Percentiles rank a stretch among this genome's conserved stretches.
Conservation (phyloP, 148 eudicot species). For the Drosera capensis region DNA sequence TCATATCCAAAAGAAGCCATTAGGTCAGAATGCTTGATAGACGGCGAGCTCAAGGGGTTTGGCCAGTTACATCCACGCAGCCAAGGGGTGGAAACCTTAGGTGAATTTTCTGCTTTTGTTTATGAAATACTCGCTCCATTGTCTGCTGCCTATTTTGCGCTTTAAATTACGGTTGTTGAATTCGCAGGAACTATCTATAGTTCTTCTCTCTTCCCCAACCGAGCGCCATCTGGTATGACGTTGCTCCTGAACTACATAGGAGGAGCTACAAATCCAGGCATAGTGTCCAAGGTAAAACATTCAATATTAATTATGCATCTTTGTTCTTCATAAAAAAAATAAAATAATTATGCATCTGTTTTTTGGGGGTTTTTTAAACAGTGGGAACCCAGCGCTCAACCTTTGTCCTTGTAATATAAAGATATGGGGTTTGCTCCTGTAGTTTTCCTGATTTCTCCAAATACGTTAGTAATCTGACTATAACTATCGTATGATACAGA, state of each 20-base stretch:
- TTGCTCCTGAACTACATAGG: constrained; percentile 75
- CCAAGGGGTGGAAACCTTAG: constrained; percentile 83
- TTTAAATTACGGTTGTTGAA: constrained; percentile 1
- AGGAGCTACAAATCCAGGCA: constrained; percentile 69
- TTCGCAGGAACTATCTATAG: constrained; percentile 72
- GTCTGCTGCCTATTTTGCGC: neutral
- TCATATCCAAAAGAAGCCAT: constrained; percentile 68
- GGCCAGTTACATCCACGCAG: constrained; percentile 87
- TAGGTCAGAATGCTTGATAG: constrained; percentile 46
- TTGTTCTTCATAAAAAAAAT: too few species aligned
- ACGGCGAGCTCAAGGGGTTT: constrained; percentile 75
- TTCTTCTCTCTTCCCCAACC: constrained; percentile 74
- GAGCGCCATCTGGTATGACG: constrained; percentile 73
- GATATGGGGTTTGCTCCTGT: too few species aligned
- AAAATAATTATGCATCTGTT: too few species aligned
- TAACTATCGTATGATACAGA: constrained; percentile 36
- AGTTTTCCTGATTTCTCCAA: too few species aligned
- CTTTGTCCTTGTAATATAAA: too few species aligned
- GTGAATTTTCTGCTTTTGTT: constrained; percentile 13
- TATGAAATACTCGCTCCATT: neutral
- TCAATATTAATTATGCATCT: too few species aligned
- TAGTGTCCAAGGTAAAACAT: constrained; percentile 50
- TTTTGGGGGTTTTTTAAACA: too few species aligned
- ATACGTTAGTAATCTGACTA: too few species aligned
- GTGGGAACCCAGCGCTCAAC: too few species aligned